Conservation (phyloP, 73 alveolate species). For the Stentor coeruleus region DNA sequence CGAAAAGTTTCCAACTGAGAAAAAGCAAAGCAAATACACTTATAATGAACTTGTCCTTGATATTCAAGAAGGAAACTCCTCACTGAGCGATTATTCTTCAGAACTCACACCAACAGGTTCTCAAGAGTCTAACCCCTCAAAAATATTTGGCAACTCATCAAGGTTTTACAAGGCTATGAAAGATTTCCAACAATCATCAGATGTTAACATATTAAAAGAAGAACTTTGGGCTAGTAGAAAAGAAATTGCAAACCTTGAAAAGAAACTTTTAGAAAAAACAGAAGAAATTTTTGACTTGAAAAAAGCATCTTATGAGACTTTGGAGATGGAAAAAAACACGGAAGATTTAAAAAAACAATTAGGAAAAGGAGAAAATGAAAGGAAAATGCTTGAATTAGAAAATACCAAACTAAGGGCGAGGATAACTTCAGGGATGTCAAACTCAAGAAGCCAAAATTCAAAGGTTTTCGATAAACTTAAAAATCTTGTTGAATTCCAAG, state of each 20-base stretch:
- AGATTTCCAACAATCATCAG: not conserved
- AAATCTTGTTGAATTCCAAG: not conserved
- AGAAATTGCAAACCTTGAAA: not conserved
- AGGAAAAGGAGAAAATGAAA: not conserved
- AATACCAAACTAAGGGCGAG: no score
- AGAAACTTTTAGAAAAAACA: not conserved
- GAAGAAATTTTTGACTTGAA: not conserved
- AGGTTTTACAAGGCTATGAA: not conserved
- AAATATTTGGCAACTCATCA: not conserved
- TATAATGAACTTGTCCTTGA: no score
- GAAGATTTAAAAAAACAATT: not conserved
- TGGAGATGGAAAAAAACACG: not conserved
- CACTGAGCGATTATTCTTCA: no score
- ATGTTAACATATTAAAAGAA: not conserved
- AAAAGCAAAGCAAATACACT: no score
- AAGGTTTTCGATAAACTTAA: not conserved
- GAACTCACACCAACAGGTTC: not conserved
- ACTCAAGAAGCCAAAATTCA: not conserved
- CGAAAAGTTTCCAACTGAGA: no score
- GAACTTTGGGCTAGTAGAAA: slow-evolving; percentile 6
- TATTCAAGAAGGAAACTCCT: no score
- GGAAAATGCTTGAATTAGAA: not conserved
- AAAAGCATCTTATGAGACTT: not conserved
- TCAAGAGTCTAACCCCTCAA: not conserved
- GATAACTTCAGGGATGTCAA: no score